These are phyloP conservation scores for Gardenia jasminoides DNA, from an alignment of 257 asterid species.

Conservation along the genomic window DNA sequence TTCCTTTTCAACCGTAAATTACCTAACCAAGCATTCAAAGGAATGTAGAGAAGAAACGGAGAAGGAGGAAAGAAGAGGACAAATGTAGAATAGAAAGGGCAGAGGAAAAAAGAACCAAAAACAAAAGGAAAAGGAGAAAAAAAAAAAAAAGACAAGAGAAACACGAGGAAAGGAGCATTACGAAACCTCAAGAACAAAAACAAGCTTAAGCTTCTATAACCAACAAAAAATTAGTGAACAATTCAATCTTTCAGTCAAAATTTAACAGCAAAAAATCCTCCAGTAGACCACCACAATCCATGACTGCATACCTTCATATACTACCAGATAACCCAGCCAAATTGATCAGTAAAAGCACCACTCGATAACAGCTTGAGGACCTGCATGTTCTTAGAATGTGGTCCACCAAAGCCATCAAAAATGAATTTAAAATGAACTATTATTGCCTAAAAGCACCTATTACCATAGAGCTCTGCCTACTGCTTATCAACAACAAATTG, in stretches of 20 bases:
- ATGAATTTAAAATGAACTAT: slow-evolving; percentile 19
- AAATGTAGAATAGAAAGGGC: background rate
- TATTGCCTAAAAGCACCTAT: slow-evolving; percentile 16
- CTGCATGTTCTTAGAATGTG: slow-evolving; percentile 63
- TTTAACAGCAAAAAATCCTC: slow-evolving; percentile 28
- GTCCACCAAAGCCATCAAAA: slow-evolving; percentile 42
- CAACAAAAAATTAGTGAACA: background rate
- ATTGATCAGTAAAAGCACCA: slow-evolving; percentile 57
- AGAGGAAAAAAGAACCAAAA: background rate
- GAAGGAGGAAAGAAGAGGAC: background rate
- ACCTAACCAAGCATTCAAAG: slow-evolving; percentile 54
- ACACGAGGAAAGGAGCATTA: slow-evolving; percentile 44
- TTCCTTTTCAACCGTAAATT: slow-evolving; percentile 51
- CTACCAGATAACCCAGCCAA: slow-evolving; percentile 44
- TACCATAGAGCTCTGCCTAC: slow-evolving; percentile 18
- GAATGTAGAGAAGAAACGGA: background rate
- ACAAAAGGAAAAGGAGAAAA: background rate
- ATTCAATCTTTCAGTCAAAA: slow-evolving; percentile 13
- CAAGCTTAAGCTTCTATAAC: slow-evolving; percentile 21
- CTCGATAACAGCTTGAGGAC: slow-evolving; percentile 43
- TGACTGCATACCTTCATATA: slow-evolving; percentile 51
- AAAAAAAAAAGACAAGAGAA: slow-evolving; percentile 15
- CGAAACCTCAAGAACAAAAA: slow-evolving; percentile 19
- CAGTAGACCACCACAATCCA: slow-evolving; percentile 27
- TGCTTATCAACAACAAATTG: background rate